Evolutionary conservation across 805 yeast genomes (phyloP).

Genomic region (Tetrapisispora iriomotensis): DNA sequence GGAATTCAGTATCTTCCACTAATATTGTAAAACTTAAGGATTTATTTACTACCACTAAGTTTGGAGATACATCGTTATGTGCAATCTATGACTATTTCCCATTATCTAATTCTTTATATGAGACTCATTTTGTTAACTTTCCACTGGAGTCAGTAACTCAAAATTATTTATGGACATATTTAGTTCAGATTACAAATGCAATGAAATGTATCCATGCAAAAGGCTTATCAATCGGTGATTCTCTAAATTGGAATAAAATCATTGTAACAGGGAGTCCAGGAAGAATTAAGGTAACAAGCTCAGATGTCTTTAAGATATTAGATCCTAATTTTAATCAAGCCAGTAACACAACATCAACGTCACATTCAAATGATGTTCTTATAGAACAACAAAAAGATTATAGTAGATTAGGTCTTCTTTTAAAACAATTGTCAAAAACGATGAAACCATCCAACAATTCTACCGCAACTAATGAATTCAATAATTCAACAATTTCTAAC

Average conservation of each 20-base stretch:
- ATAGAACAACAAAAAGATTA: conserved; percentile 47
- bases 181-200: conserved; percentile 67
- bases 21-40: conserved; percentile 63
- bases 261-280: conserved; percentile 58
- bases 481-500: conserved; percentile 4
- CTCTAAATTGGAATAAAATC: conserved; percentile 56
- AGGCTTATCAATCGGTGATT: conserved; percentile 45
- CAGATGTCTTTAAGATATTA: conserved; percentile 34
- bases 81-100: conserved; percentile 84
- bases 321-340: conserved; percentile 53
- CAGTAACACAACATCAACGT: conserved; percentile 13
- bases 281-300: conserved; percentile 59
- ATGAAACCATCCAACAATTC: conserved; percentile 3
- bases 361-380: conserved; percentile 8
- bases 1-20: conserved; percentile 45
- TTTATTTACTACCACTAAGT: conserved; percentile 78
- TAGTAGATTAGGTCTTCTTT: conserved; percentile 45
- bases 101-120: conserved; percentile 56
- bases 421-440: conserved; percentile 24
- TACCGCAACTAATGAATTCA: conserved; percentile 4
- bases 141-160: conserved; percentile 39
- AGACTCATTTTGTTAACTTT: conserved; percentile 45
- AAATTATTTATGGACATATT: conserved; percentile 61
- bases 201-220: conserved; percentile 53
- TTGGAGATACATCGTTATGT: conserved; percentile 69